Evolutionary conservation across 2,329 filamentous ascomycete genomes (phyloP), one percentile per base, ranked within the genome.

Genomic region (Curvularia spicifera): DNA sequence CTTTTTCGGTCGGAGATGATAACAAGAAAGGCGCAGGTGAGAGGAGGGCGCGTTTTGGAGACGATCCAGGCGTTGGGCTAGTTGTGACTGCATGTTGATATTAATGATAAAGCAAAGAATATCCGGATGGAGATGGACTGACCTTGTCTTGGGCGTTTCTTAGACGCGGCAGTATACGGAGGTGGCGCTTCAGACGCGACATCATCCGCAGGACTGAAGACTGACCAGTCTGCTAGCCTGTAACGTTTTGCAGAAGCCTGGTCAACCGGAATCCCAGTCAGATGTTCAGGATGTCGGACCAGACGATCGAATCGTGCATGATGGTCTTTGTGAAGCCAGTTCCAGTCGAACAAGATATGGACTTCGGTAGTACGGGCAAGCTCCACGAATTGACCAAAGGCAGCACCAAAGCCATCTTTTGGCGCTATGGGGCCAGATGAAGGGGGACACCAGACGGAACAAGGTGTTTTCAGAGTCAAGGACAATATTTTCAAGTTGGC

Each of bases 331-430:
- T 64, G 60, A 12, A 68, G 40, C 62, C 61, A 67, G 22, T 64
- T 63, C 53, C 53, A 60, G 46, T 68, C 64, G 15, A 68, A 65
- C 2, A 64, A 15, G 8, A 68, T 42, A 9, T 56, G 3, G 8
- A 67, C 18, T 4, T 60, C 28, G 22, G 56, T 63, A 18, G 66
- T 62, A 50, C 55, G 49, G 28, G 64, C 60, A 26, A 67, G 59
- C 12, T 57, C 45, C 2, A 39, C 47, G 5, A 67, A 53, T 10
- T 48, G 46, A 28, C 42, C 24, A 29, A 64, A 63, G 20, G 45
- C 44, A 24, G 53, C 13, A 5, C 62, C 49, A 28, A 26, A 53
- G 42, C 57, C 59, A 28, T 22, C 20, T 13, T 66, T 55, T 3
- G 55, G 50, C 22, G 31, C 45, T 20, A 59, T 37, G 26, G 22